Conservation (phyloP, 208 protist genomes). For the Leishmania tarentolae region DNA sequence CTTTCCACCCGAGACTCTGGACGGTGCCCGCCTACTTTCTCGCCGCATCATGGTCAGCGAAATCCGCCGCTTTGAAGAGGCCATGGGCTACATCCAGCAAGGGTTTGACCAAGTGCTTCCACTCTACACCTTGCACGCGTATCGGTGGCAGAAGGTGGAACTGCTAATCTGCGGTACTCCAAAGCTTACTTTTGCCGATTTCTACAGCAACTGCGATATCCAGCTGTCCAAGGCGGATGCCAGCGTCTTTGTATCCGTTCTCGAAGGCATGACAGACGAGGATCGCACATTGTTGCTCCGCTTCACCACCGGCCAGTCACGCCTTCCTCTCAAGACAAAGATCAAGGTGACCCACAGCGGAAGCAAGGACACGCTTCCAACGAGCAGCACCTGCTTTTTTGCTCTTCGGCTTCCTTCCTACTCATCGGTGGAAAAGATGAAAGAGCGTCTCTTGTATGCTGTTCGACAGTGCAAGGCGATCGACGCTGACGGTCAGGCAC, state of each 20-base stretch:
- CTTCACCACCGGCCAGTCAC: slow-evolving; percentile 89
- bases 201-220: slow-evolving; percentile 77
- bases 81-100: slow-evolving; percentile 72
- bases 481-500: slow-evolving; percentile 90
- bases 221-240: slow-evolving; percentile 53
- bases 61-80: slow-evolving; percentile 65
- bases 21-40: slow-evolving; percentile 57
- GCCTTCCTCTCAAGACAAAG: slow-evolving; percentile 76
- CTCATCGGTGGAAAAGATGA: slow-evolving; percentile 84
- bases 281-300: slow-evolving; percentile 84
- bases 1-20: slow-evolving; percentile 55
- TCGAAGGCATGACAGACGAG: slow-evolving; percentile 83
- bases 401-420: slow-evolving; percentile 92
- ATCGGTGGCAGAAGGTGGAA: slow-evolving; percentile 88
- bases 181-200: slow-evolving; percentile 79
- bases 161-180: slow-evolving; percentile 76
- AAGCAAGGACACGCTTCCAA: slow-evolving; percentile 82
- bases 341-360: slow-evolving; percentile 88
- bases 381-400: slow-evolving; percentile 96
- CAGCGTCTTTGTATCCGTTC: slow-evolving; percentile 73
- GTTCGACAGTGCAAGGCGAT: slow-evolving; percentile 95
- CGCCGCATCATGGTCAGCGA: slow-evolving; percentile 65
- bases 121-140: slow-evolving; percentile 82
- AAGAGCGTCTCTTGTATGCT: slow-evolving; percentile 94
- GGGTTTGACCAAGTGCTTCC: slow-evolving; percentile 86